These are phyloP conservation scores for Salmacisia buchloeana DNA, from an alignment of 1,284 basidiomycete species.

Conservation along the genomic window DNA sequence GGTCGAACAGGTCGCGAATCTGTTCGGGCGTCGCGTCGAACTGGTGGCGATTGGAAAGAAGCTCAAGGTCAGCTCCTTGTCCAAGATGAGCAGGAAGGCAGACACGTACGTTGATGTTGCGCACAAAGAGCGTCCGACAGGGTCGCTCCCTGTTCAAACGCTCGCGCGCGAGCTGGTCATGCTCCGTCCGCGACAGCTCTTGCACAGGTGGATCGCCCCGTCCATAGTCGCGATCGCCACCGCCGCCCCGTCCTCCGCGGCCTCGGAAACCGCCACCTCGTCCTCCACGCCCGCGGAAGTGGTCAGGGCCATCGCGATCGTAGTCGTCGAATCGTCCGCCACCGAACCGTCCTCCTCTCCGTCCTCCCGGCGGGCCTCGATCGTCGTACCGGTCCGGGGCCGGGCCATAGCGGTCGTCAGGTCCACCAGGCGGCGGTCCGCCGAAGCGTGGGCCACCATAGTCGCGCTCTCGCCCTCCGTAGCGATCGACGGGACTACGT, in stretches of 20 bases:
- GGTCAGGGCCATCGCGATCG: neutral
- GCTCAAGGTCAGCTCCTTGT: neutral
- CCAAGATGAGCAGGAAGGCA: neutral
- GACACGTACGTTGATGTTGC: constrained; percentile 80
- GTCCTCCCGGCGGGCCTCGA: neutral
- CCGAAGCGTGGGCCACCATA: neutral
- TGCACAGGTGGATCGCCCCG: neutral
- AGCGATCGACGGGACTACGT: neutral
- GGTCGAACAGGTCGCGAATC: constrained; percentile 77
- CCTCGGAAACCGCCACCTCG: constrained; percentile 6
- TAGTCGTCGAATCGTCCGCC: neutral
- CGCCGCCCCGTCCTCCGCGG: neutral
- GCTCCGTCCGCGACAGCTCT: constrained; percentile 48
- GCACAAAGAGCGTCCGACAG: constrained; percentile 89
- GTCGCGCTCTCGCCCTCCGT: neutral
- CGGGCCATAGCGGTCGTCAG: neutral
- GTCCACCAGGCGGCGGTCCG: neutral
- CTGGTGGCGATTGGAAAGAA: neutral
- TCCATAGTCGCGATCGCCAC: neutral
- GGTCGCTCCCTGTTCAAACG: constrained; percentile 83
- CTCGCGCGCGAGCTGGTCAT: constrained; percentile 79
- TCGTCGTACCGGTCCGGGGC: neutral
- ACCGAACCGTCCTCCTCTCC: neutral
- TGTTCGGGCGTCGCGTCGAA: constrained; percentile 82
- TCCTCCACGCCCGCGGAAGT: neutral